Evolutionary conservation across 2,329 filamentous ascomycete genomes (phyloP).

Genomic region (Aspergillus piperis): DNA sequence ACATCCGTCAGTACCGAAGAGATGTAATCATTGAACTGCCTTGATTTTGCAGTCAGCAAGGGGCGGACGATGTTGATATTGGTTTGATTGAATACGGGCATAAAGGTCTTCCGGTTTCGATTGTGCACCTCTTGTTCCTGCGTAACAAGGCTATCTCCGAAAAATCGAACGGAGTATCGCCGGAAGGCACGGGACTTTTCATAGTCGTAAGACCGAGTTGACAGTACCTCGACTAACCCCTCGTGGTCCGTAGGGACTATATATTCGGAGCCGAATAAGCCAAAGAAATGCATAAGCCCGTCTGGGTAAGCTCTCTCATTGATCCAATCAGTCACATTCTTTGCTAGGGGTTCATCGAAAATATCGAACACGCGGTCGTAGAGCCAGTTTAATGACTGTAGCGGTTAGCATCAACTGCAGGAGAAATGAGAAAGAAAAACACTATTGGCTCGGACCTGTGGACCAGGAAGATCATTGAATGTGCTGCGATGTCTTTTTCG

Average conservation of each 20-base stretch:
- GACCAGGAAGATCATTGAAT: conserved; percentile 5
- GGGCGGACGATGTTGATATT: background rate
- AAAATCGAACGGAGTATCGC: background rate
- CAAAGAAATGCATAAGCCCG: conserved; percentile 10
- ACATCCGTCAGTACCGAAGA: too few species aligned
- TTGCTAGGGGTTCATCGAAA: background rate
- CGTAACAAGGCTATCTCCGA: background rate
- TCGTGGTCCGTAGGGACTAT: background rate
- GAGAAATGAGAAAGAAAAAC: too few species aligned
- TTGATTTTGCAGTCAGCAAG: background rate
- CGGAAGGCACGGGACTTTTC: background rate
- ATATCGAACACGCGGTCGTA: conserved; percentile 3
- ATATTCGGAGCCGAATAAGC: conserved; percentile 1
- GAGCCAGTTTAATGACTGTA: background rate
- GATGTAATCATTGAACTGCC: background rate
- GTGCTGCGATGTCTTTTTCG: too few species aligned
- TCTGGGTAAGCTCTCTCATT: background rate
- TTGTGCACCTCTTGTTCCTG: conserved; percentile 7
- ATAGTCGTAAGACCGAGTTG: background rate
- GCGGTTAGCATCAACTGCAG: background rate
- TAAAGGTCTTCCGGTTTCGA: background rate
- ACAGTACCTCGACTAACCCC: background rate
- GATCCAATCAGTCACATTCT: background rate
- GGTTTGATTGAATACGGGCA: background rate
- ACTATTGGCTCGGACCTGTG: background rate